phyloP scores from a whole-genome alignment of 208 protist species.

The Endotrypanum monterogeii region DNA sequence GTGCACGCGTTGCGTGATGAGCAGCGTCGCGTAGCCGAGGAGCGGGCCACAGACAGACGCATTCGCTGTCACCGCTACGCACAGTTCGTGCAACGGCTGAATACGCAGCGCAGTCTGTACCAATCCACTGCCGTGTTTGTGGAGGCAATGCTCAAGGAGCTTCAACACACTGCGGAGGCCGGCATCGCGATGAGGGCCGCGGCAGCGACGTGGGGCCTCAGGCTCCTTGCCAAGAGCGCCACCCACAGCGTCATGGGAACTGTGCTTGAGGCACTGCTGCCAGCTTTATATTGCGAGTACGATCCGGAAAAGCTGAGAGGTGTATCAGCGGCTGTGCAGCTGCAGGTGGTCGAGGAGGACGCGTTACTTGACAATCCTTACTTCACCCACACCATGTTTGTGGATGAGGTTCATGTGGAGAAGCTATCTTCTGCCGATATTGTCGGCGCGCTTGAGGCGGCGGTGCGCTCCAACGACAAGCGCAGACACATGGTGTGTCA shows the following conservation, averaged over 20 bases:
- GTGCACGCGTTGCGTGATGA: slow-evolving; percentile 25
- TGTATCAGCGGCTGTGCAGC: slow-evolving; percentile 55
- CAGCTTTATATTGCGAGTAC: slow-evolving; percentile 81
- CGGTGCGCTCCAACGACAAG: slow-evolving; percentile 45
- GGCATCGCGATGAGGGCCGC: slow-evolving; percentile 45
- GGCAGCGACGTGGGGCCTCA: slow-evolving; percentile 74
- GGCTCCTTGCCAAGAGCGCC: slow-evolving; percentile 47
- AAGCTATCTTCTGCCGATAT: slow-evolving; percentile 37
- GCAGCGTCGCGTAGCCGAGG: slow-evolving; percentile 26
- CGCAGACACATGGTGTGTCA: slow-evolving; percentile 44
- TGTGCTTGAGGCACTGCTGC: slow-evolving; percentile 60
- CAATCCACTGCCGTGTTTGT: slow-evolving; percentile 80
- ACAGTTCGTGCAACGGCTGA: slow-evolving; percentile 55
- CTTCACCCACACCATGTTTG: slow-evolving; percentile 84
- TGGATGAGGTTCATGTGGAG: slow-evolving; percentile 59
- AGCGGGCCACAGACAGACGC: slow-evolving; percentile 47
- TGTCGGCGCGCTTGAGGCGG: slow-evolving; percentile 34
- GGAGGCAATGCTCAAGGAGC: slow-evolving; percentile 71
- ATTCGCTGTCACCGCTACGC: slow-evolving; percentile 78
- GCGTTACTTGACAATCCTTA: slow-evolving; percentile 70
- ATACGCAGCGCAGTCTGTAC: slow-evolving; percentile 47
- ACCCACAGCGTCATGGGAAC: slow-evolving; percentile 30
- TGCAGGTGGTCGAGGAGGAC: slow-evolving; percentile 47
- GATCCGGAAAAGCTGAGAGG: slow-evolving; percentile 33
- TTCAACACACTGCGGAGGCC: slow-evolving; percentile 34